Percentiles rank a stretch among this genome's conserved stretches.
phyloP scores from a whole-genome alignment of 106 monocot genomes.

The Dendrobium catenatum region DNA sequence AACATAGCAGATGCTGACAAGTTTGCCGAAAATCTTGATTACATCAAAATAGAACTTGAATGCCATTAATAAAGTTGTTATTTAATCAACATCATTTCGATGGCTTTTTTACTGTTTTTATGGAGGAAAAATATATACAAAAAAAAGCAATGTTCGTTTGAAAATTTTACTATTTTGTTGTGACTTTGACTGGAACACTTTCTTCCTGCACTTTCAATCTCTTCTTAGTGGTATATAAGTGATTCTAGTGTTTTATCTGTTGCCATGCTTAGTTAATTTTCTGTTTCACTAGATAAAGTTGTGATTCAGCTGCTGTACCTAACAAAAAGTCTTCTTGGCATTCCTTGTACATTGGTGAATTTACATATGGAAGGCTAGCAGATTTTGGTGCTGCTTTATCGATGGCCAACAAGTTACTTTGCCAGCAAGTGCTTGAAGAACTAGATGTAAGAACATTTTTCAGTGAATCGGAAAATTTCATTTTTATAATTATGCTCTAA shows the following conservation, averaged over 20 bases:
- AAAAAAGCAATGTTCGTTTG: no score
- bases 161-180: neutral
- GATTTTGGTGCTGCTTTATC: constrained; percentile 86
- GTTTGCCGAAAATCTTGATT: no score
- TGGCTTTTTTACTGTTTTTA: no score
- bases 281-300: neutral
- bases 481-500: neutral
- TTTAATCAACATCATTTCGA: neutral
- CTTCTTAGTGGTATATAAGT: neutral
- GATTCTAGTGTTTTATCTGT: neutral
- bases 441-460: constrained; percentile 51
- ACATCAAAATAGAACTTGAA: neutral
- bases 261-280: neutral
- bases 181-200: neutral
- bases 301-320: neutral
- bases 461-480: neutral
- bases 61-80: neutral
- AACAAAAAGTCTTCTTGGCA: constrained; percentile 5
- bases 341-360: constrained; percentile 60
- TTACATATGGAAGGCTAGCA: constrained; percentile 62
- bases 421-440: constrained; percentile 80
- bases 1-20: neutral
- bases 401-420: constrained; percentile 63
- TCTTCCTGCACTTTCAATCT: neutral
- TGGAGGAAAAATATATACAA: no score